Conservation (phyloP, 225 moss, liverwort and hornwort species). For the Bryoerythrophyllum caledonicum region DNA sequence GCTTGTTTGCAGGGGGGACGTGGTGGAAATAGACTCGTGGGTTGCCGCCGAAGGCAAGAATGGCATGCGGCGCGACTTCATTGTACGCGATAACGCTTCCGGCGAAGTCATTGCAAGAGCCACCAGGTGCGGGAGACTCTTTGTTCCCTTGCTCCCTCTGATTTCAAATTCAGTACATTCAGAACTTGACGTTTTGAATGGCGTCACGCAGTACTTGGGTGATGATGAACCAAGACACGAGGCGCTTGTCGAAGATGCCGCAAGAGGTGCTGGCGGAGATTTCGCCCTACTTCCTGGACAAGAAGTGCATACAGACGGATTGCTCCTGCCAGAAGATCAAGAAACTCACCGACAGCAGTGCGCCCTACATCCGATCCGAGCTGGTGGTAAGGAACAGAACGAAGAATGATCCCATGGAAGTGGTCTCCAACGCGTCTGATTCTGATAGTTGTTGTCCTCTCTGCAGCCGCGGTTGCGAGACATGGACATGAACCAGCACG, state of each 20-base stretch:
- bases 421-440: not conserved
- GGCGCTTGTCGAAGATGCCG: slow-evolving; percentile 71
- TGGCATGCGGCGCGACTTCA: slow-evolving; percentile 55
- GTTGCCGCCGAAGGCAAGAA: slow-evolving; percentile 50
- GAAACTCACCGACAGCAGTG: slow-evolving; percentile 55
- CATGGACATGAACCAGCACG: slow-evolving; percentile 88
- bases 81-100: slow-evolving; percentile 41
- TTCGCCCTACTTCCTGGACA: slow-evolving; percentile 63
- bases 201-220: slow-evolving; percentile 75
- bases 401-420: not conserved
- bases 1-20: slow-evolving; percentile 47
- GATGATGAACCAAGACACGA: slow-evolving; percentile 70
- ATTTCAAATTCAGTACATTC: no score
- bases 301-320: slow-evolving; percentile 52
- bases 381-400: slow-evolving; percentile 42
- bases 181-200: no score
- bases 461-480: slow-evolving; percentile 68
- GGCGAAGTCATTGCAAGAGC: slow-evolving; percentile 44
- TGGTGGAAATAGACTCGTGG: slow-evolving; percentile 63
- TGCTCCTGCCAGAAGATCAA: slow-evolving; percentile 57
- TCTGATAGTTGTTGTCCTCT: not conserved
- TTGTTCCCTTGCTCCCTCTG: no score
- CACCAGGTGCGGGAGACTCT: slow-evolving; percentile 49
- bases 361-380: slow-evolving; percentile 60
- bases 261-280: slow-evolving; percentile 64